These are phyloP conservation scores for Logfia minima DNA, from an alignment of 129 eudicot genomes.

Conservation along the genomic window DNA sequence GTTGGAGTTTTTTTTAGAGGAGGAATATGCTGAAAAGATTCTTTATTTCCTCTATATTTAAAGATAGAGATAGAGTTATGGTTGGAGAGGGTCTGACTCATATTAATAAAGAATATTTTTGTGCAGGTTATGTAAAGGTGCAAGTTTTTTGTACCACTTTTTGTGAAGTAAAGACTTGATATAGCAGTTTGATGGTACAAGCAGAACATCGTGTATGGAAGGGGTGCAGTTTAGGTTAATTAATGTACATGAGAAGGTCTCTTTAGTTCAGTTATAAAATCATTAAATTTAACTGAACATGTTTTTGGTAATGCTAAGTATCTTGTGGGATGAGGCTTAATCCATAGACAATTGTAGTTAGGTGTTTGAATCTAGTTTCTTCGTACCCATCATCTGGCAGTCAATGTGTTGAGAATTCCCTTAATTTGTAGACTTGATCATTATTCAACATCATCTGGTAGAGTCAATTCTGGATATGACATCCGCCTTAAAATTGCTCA, in stretches of 20 bases:
- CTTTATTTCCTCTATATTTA: too few relatives aligned
- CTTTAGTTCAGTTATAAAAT: not conserved
- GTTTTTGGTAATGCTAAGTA: not conserved
- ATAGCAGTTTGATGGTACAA: not conserved
- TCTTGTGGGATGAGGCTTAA: not conserved
- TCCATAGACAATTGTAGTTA: not conserved
- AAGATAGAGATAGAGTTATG: too few relatives aligned
- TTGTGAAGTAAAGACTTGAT: not conserved
- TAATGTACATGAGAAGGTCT: not conserved
- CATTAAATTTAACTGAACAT: not conserved
- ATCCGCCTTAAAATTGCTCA: too few relatives aligned
- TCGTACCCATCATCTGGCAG: not conserved
- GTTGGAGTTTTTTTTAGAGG: too few relatives aligned
- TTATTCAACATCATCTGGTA: not conserved
- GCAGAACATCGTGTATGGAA: not conserved
- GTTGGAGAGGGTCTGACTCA: too few relatives aligned
- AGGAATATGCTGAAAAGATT: too few relatives aligned
- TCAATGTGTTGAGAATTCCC: not conserved
- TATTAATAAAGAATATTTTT: not conserved
- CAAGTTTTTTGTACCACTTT: not conserved
- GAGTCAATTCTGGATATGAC: too few relatives aligned
- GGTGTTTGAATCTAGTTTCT: not conserved
- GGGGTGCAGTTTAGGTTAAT: not conserved
- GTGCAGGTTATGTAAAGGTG: constrained; percentile 28
- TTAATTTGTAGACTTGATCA: not conserved